Conservation (phyloP, 208 protist species). For the Crithidia sp. region DNA sequence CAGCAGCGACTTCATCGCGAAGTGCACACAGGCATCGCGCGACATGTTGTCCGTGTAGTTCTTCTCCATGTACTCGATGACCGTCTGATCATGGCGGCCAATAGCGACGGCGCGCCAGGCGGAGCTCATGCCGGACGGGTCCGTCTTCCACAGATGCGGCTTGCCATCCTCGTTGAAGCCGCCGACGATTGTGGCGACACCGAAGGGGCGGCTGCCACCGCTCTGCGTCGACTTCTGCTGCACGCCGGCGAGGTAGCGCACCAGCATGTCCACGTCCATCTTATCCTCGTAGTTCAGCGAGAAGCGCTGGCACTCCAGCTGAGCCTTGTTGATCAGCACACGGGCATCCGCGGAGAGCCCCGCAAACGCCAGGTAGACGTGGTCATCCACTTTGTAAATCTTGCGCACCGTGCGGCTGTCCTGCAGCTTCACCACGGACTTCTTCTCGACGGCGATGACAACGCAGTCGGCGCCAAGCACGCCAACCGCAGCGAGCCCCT, state of each 20-base stretch:
- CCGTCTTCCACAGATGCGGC: slow-evolving; percentile 92
- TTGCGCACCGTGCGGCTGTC: slow-evolving; percentile 99
- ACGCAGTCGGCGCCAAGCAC: slow-evolving; percentile 90
- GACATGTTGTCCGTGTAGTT: slow-evolving; percentile 94
- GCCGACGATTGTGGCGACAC: slow-evolving; percentile 99
- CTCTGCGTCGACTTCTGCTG: slow-evolving; percentile 99
- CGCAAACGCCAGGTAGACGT: slow-evolving; percentile 98
- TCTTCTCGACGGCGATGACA: slow-evolving; percentile 99
- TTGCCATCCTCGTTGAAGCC: slow-evolving; percentile 98
- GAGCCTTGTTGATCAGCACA: slow-evolving; percentile 98
- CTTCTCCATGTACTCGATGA: slow-evolving; percentile 99
- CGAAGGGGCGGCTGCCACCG: slow-evolving; percentile 99
- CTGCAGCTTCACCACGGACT: slow-evolving; percentile 98
- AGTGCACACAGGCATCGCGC: slow-evolving; percentile 95
- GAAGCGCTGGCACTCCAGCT: slow-evolving; percentile 99
- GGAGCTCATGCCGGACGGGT: slow-evolving; percentile 87
- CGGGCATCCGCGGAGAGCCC: slow-evolving; percentile 99
- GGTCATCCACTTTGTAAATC: slow-evolving; percentile 98
- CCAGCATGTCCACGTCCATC: slow-evolving; percentile 98
- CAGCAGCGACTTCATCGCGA: slow-evolving; percentile 98
- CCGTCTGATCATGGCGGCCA: slow-evolving; percentile 97
- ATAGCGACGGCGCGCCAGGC: slow-evolving; percentile 83
- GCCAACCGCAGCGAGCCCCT: slow-evolving; percentile 93
- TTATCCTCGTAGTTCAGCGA: slow-evolving; percentile 98
- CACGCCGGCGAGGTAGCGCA: slow-evolving; percentile 97